Evolutionary conservation across 1,284 basidiomycete species (phyloP).

Genomic region (Sphagnurus paluster): DNA sequence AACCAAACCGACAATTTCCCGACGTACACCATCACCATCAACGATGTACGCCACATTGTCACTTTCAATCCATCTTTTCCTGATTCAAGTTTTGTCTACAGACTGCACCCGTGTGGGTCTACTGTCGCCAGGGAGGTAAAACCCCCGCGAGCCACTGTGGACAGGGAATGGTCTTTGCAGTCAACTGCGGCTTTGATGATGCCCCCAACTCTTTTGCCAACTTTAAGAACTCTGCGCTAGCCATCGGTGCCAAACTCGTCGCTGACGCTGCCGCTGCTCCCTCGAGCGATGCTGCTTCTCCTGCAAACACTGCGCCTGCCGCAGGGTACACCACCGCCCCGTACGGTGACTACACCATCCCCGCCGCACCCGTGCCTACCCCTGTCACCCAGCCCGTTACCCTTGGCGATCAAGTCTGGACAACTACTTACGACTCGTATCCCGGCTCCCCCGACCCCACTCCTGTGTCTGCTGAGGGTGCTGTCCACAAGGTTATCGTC

Average conservation of each 20-base stretch:
- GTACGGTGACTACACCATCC: conserved; percentile 49
- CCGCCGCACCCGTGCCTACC: conserved; percentile 38
- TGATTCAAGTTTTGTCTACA: conserved; percentile 19
- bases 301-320: conserved; percentile 11
- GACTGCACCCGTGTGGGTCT: conserved; percentile 54
- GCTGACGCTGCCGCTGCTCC: conserved; percentile 29
- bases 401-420: conserved; percentile 45
- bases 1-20: conserved; percentile 49
- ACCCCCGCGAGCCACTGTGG: conserved; percentile 55
- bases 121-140: conserved; percentile 45
- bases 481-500: conserved; percentile 50
- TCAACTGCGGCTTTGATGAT: conserved; percentile 57
- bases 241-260: conserved; percentile 45
- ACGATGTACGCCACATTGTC: conserved; percentile 42
- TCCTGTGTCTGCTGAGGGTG: conserved; percentile 41
- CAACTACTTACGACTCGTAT: conserved; percentile 54
- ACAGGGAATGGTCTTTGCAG: conserved; percentile 63
- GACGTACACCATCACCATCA: conserved; percentile 53
- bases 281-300: conserved; percentile 15
- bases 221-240: conserved; percentile 55
- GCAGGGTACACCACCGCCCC: conserved; percentile 33
- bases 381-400: conserved; percentile 38
- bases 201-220: conserved; percentile 54
- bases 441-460: conserved; percentile 52
- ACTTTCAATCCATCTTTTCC: conserved; percentile 1